A percentile compares a stretch with the other conserved stretches of the same genome.
Evolutionary conservation across 352 stramenopile genomes (phyloP).

Genomic region (Globisporangium barbulae): DNA sequence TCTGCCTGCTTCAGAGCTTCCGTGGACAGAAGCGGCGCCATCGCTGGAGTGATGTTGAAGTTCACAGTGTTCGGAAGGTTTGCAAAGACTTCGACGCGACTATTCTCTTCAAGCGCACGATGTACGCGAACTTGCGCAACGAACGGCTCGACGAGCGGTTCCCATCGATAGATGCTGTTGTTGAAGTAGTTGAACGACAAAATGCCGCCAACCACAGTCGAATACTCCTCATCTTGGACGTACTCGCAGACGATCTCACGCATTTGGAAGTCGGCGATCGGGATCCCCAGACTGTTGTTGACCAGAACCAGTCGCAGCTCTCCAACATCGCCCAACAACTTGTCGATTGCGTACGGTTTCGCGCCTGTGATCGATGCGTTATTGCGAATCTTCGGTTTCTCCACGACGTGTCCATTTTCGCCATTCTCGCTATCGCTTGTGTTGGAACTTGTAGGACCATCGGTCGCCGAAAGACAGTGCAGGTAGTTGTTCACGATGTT

Average conservation of each 20-base stretch:
- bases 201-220: constrained; percentile 71
- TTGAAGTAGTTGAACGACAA: constrained; percentile 89
- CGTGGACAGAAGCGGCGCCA: constrained; percentile 79
- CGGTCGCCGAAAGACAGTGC: constrained; percentile 36
- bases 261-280: constrained; percentile 84
- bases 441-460: neutral
- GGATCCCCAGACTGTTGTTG: constrained; percentile 87
- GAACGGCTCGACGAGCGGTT: constrained; percentile 84
- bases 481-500: constrained; percentile 87
- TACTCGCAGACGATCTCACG: constrained; percentile 88
- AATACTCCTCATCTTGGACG: constrained; percentile 82
- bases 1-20: constrained; percentile 80
- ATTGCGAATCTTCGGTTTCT: neutral
- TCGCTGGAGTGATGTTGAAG: constrained; percentile 85
- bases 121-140: constrained; percentile 73
- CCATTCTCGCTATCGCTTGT: neutral
- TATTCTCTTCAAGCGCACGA: constrained; percentile 66
- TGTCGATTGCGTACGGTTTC: constrained; percentile 57
- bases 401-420: constrained; percentile 6
- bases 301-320: constrained; percentile 82
- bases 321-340: constrained; percentile 81
- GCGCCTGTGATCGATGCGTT: neutral
- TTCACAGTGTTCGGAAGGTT: constrained; percentile 86
- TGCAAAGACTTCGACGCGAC: constrained; percentile 70
- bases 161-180: constrained; percentile 90